A percentile compares a stretch with the other conserved stretches of the same genome.
phyloP scores from a whole-genome alignment of 2,329 filamentous ascomycete species.

The Colletotrichum cordylinicola region DNA sequence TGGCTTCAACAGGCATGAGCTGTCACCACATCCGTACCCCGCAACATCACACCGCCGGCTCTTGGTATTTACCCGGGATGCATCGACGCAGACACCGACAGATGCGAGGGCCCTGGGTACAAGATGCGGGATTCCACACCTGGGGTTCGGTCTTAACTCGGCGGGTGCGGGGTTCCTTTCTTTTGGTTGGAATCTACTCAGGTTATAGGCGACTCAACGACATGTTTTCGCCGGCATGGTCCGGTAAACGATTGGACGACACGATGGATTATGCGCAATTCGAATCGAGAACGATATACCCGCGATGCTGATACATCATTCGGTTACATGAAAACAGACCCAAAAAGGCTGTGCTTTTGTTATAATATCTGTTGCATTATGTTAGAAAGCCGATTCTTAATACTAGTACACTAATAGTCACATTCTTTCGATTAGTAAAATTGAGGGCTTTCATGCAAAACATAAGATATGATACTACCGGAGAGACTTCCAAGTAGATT shows the following conservation, averaged over 20 bases:
- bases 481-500: not conserved
- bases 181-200: not conserved
- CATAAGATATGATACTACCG: not conserved
- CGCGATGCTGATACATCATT: not conserved
- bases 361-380: not conserved
- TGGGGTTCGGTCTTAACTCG: not conserved
- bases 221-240: not conserved
- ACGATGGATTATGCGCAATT: not conserved
- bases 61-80: not conserved
- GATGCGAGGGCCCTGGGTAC: not conserved
- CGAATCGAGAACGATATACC: not conserved
- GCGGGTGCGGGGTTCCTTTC: not conserved
- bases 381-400: not conserved
- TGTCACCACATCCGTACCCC: not conserved
- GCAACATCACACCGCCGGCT: not conserved
- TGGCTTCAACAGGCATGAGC: not conserved
- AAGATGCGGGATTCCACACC: not conserved
- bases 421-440: not conserved
- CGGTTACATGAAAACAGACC: not conserved
- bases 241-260: not conserved
- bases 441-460: accelerated
- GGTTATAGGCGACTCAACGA: not conserved
- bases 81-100: not conserved
- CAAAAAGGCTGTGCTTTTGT: not conserved
- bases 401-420: not conserved